A percentile compares a stretch with the other conserved stretches of the same genome.
Evolutionary conservation across 2,329 filamentous ascomycete genomes (phyloP).

Genomic region (Zalaria sp.): DNA sequence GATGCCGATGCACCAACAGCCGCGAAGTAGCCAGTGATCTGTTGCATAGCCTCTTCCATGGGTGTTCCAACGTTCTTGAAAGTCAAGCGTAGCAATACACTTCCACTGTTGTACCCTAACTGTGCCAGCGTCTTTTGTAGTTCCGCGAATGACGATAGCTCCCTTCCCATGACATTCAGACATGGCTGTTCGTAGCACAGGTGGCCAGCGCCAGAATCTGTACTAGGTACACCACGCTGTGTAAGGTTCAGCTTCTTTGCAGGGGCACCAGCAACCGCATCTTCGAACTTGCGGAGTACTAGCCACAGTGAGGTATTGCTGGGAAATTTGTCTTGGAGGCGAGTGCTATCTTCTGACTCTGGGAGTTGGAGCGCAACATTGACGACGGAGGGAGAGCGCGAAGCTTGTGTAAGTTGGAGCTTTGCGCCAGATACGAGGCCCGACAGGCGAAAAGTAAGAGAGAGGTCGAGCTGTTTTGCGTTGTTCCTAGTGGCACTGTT

Average conservation of each 20-base stretch:
- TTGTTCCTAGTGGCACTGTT: constrained; percentile 35
- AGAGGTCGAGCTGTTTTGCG: constrained; percentile 75
- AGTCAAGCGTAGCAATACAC: constrained; percentile 59
- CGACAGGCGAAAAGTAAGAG: constrained; percentile 67
- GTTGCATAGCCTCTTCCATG: constrained; percentile 68
- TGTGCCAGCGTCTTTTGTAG: constrained; percentile 82
- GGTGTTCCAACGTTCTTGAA: constrained; percentile 67
- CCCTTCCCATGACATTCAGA: constrained; percentile 68
- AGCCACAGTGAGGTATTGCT: constrained; percentile 84
- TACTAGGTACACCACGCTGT: constrained; percentile 58
- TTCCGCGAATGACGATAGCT: constrained; percentile 62
- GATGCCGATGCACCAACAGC: constrained; percentile 17
- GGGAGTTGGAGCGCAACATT: constrained; percentile 82
- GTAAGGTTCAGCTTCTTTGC: constrained; percentile 58
- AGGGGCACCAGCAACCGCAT: constrained; percentile 42
- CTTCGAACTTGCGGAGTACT: constrained; percentile 80
- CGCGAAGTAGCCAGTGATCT: constrained; percentile 66
- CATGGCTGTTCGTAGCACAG: constrained; percentile 81
- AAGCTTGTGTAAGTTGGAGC: constrained; percentile 78
- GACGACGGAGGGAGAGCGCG: constrained; percentile 71
- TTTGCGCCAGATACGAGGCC: constrained; percentile 77
- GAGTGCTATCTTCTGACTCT: constrained; percentile 50
- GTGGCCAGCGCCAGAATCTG: constrained; percentile 48
- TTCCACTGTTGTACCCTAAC: constrained; percentile 75
- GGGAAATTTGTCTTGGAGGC: constrained; percentile 72